Base-by-base conservation (phyloP, 169 alveolate species). In the Babesia bigemina region DNA sequence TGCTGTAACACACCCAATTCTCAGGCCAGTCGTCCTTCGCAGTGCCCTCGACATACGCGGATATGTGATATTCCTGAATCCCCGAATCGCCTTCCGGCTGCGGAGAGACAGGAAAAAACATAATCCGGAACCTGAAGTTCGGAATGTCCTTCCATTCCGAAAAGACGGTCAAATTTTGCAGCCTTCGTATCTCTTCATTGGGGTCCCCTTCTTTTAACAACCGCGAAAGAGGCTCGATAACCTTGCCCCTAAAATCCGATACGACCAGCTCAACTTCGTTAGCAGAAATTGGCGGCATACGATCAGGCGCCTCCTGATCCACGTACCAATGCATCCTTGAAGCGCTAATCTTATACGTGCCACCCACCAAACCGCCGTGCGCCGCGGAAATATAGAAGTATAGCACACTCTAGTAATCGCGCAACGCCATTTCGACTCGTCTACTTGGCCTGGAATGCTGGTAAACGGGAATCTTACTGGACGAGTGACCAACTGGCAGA, bases 1-100 rank as follows among this genome's bases (percentile, higher is more conserved):
- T 91, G 50, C 91, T 85, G 78, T 88, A 83, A 77, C 93, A 92
- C 8, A 91, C 87, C 96, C 96, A 92, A 84, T 86, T 92, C 36
- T 74, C 85, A 0, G 94, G 95, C 96, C 96, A 92, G 48, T 92
- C 95, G 26, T 77, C 92, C 71, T 86, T 89, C 49, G 70, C 85
- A 14, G 76, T 56, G 10, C 94, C 88, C 86, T 92, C 96, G 29
- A 92, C 79, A 56, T 90, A 92, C 14, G 95, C 83, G 45, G 81
- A 61, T 17, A 83, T 66, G 42, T 69, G 75, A 21, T 63, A 65
- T 1, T 81, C 83, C 52, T 63, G 33, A 24, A 74, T 4, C 19
- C 28, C 61, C 0, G 79, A 14, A 17, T 69, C 83, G 44, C 47
- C 47, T 10, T 66, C 83, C 12, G 85, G 12, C 24, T 83, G 86